Evolutionary conservation across 1,284 basidiomycete genomes (phyloP).

Genomic region (Sporisorium graminicola): DNA sequence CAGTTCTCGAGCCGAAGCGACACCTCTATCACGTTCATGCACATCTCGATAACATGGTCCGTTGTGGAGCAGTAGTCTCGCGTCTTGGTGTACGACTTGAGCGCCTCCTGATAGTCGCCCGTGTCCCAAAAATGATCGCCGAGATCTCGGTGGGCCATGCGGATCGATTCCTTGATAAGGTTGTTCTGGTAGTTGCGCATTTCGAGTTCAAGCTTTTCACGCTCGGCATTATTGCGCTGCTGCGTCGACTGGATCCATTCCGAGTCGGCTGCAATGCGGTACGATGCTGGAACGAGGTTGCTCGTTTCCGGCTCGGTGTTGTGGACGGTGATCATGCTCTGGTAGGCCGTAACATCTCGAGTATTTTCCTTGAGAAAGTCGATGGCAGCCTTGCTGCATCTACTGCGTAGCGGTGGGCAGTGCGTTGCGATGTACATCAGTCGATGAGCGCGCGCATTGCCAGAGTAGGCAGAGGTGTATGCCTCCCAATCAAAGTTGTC

Average conservation of each 20-base stretch:
- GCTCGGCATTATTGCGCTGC: conserved; percentile 77
- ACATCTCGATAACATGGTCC: conserved; percentile 84
- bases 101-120: conserved; percentile 78
- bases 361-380: conserved; percentile 40
- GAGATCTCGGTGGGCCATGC: conserved; percentile 87
- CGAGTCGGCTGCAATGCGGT: conserved; percentile 62
- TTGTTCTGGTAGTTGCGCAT: conserved; percentile 89
- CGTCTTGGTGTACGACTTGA: conserved; percentile 84
- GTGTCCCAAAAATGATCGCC: conserved; percentile 79
- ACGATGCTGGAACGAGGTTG: conserved; percentile 23
- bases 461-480: conserved; percentile 53
- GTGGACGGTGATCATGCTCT: conserved; percentile 37
- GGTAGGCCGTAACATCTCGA: conserved; percentile 43
- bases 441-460: conserved; percentile 35
- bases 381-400: conserved; percentile 45
- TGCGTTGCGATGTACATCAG: conserved; percentile 49
- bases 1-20: conserved; percentile 85
- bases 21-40: conserved; percentile 72
- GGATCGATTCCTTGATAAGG: conserved; percentile 93
- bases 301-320: conserved; percentile 44
- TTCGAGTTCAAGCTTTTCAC: conserved; percentile 83
- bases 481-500: conserved; percentile 64
- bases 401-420: conserved; percentile 41
- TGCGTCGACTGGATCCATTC: conserved; percentile 78
- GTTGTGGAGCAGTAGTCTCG: conserved; percentile 87